Evolutionary conservation across 2,329 filamentous ascomycete genomes (phyloP).

Genomic region (Cladosporium oxysporum): DNA sequence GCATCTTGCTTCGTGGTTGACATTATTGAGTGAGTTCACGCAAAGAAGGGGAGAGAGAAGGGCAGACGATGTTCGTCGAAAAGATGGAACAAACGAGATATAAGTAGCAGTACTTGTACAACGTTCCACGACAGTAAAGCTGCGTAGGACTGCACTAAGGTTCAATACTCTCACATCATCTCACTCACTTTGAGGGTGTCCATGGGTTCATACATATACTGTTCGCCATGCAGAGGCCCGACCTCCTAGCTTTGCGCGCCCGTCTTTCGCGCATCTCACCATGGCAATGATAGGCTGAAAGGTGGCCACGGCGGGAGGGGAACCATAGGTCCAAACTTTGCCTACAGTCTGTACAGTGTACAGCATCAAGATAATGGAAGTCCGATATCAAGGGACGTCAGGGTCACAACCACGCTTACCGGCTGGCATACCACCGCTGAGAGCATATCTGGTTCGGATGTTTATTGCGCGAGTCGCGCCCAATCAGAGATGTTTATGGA

Average conservation of each 20-base stretch:
- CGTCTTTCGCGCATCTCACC: not conserved
- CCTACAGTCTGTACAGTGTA: not conserved
- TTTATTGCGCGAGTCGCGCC: not conserved
- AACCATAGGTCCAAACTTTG: constrained; percentile 6
- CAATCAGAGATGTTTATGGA: not conserved
- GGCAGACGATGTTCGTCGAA: not conserved
- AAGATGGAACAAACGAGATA: not conserved
- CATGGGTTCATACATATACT: constrained; percentile 1
- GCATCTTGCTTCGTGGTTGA: not conserved
- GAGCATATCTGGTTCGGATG: not conserved
- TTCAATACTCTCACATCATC: constrained; percentile 16
- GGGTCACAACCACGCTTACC: not conserved
- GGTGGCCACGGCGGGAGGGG: not conserved
- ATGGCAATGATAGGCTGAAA: constrained; percentile 2
- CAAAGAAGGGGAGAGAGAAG: not conserved
- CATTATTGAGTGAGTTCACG: not conserved
- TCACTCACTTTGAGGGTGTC: not conserved
- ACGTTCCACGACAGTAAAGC: not conserved
- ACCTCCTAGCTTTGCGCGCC: not conserved
- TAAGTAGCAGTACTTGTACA: not conserved
- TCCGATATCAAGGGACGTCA: not conserved
- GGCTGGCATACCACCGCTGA: not conserved
- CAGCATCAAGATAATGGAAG: not conserved
- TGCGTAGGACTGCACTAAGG: not conserved
- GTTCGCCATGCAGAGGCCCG: not conserved